Evolutionary conservation across 2,329 filamentous ascomycete genomes (phyloP), one percentile per base, ranked within the genome.

Genomic region (Madurella fahalii): DNA sequence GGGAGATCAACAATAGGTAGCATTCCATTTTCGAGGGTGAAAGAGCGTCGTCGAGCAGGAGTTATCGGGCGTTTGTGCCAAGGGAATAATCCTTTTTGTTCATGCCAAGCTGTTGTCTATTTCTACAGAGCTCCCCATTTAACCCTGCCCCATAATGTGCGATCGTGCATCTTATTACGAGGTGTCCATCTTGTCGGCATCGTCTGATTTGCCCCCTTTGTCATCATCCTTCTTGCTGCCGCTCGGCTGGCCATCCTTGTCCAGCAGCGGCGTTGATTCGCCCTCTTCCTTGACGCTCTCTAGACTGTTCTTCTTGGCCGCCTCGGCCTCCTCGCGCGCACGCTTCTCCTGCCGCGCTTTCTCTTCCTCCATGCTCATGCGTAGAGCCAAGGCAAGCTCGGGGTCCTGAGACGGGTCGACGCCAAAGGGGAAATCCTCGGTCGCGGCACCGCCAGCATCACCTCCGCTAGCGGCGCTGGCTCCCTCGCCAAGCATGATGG

Each of bases 281-380:
- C 59, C 63, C 54, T 82, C 83, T 69, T 93, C 89, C 64, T 90
- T 85, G 68, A 97, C 90, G 45, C 84, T 84, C 67, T 91, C 90
- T 62, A 97, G 77, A 46, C 58, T 59, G 20, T 61, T 59, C 58
- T 65, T 64, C 48, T 63, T 60, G 51, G 88, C 81, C 42, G 83
- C 81, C 63, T 84, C 81, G 63, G 89, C 86, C 63, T 89, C 86
- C 60, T 90, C 84, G 65, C 85, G 84, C 64, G 87, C 89, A 67
- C 87, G 84, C 74, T 90, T 90, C 71, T 96, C 92, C 73, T 95
- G 86, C 65, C 94, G 80, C 58, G 92, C 92, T 77, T 95, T 95
- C 74, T 99, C 94, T 70, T 99, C 94, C 71, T 99, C 94, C 82
- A 95, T 90, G 72, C 90, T 95, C 90, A 99, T 96, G 60, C 94